Percentiles rank a stretch among this genome's conserved stretches.
phyloP scores from a whole-genome alignment of 345 rosid genomes.

The Gossypium sturtianum region DNA sequence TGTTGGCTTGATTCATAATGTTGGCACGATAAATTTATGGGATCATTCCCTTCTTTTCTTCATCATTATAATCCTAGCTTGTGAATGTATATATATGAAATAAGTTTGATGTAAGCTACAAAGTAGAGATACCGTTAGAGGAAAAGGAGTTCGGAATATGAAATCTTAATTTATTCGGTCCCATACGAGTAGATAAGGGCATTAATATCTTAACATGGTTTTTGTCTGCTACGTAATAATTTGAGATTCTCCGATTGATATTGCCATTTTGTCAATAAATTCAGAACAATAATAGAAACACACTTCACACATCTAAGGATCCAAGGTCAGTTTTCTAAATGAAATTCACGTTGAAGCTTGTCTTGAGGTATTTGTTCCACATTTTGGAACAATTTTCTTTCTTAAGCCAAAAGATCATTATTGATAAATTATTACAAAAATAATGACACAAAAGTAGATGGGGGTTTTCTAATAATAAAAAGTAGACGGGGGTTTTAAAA shows the following conservation, averaged over 20 bases:
- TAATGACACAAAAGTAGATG: no score
- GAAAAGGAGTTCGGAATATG: background rate
- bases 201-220: background rate
- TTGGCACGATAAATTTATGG: conserved; percentile 12
- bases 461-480: no score
- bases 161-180: background rate
- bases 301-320: background rate
- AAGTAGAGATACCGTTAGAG: background rate
- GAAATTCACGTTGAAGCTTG: background rate
- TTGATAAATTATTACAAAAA: no score
- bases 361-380: background rate
- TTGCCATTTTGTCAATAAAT: background rate
- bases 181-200: background rate
- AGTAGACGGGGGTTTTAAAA: no score
- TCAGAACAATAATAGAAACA: background rate
- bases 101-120: background rate
- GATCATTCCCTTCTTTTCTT: background rate
- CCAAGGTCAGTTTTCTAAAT: background rate
- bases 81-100: background rate
- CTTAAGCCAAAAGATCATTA: no score
- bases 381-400: no score
- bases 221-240: background rate
- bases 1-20: background rate
- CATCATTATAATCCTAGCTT: no score
- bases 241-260: background rate